Conservation (phyloP, 2,329 filamentous ascomycete genomes). For the Fusarium camptoceras region DNA sequence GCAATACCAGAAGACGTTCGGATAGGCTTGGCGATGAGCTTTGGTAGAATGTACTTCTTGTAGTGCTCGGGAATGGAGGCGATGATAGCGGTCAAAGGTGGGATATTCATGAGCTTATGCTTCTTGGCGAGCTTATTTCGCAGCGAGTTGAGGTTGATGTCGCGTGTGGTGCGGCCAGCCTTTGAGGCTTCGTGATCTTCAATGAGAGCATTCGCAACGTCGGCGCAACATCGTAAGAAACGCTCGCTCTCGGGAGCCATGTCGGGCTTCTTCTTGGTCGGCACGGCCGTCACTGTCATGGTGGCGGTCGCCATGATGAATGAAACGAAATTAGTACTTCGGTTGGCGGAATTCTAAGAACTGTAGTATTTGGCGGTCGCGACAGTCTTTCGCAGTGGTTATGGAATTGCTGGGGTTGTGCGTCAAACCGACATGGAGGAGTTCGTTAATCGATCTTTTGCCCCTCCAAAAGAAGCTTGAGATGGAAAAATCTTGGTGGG, state of each 20-base stretch:
- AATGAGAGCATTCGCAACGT: slow-evolving; percentile 93
- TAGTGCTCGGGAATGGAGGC: slow-evolving; percentile 99
- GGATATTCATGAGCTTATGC: slow-evolving; percentile 87
- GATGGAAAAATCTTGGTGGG: slow-evolving; percentile 41
- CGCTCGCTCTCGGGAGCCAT: slow-evolving; percentile 93
- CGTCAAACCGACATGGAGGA: slow-evolving; percentile 8
- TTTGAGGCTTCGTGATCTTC: slow-evolving; percentile 89
- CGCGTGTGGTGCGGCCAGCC: slow-evolving; percentile 79
- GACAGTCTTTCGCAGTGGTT: background rate
- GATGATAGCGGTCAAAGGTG: slow-evolving; percentile 95
- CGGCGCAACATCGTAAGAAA: slow-evolving; percentile 92
- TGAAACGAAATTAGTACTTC: background rate
- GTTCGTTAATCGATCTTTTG: slow-evolving; percentile 35
- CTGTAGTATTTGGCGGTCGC: background rate
- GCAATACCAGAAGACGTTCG: slow-evolving; percentile 96
- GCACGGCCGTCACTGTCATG: slow-evolving; percentile 71
- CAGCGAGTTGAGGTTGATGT: slow-evolving; percentile 92
- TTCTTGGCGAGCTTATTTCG: slow-evolving; percentile 92
- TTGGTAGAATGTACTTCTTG: slow-evolving; percentile 98
- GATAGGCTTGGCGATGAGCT: slow-evolving; percentile 96
- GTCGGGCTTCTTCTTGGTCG: slow-evolving; percentile 79
- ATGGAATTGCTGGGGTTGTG: background rate
- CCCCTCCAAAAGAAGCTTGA: slow-evolving; percentile 43
- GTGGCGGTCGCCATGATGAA: slow-evolving; percentile 63
- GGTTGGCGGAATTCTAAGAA: background rate